Evolutionary conservation across 768 basidiomycete genomes (phyloP).

Genomic region (Agaricus subrufescens): DNA sequence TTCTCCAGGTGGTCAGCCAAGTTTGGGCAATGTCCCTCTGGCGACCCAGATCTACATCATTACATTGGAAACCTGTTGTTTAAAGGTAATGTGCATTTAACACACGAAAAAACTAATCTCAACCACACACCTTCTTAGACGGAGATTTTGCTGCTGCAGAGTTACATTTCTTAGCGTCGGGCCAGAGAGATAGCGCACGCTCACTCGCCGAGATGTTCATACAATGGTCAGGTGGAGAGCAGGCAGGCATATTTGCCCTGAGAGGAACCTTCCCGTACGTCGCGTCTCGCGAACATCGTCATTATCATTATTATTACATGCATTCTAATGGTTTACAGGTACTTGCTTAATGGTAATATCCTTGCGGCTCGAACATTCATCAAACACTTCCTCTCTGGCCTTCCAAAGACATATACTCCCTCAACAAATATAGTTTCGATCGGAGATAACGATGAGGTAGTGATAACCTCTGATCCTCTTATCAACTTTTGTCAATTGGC

Average conservation of each 20-base stretch:
- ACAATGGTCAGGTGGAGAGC: constrained; percentile 81
- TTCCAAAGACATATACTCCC: constrained; percentile 34
- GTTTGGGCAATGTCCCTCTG: constrained; percentile 72
- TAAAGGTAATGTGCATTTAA: constrained; percentile 50
- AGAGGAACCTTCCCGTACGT: constrained; percentile 84
- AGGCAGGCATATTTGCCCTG: constrained; percentile 83
- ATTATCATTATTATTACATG: not conserved
- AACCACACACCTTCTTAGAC: constrained; percentile 41
- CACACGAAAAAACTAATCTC: not conserved
- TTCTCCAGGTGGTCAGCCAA: constrained; percentile 78
- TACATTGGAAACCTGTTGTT: constrained; percentile 87
- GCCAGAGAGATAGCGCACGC: constrained; percentile 85
- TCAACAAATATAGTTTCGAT: constrained; percentile 30
- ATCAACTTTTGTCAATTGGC: constrained; percentile 92
- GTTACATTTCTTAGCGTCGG: constrained; percentile 76
- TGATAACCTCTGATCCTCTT: constrained; percentile 67
- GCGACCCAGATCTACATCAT: constrained; percentile 84
- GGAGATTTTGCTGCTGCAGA: constrained; percentile 73
- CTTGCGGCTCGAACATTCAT: constrained; percentile 94
- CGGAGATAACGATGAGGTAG: constrained; percentile 52
- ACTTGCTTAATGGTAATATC: constrained; percentile 82
- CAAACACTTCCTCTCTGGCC: constrained; percentile 64
- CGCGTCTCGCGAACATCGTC: not conserved
- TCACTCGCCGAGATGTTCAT: constrained; percentile 83
- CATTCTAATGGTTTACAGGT: constrained; percentile 35